These are phyloP conservation scores for Coemansia sp. DNA, from an alignment of 192 early-diverging fungal species.

Conservation along the genomic window DNA sequence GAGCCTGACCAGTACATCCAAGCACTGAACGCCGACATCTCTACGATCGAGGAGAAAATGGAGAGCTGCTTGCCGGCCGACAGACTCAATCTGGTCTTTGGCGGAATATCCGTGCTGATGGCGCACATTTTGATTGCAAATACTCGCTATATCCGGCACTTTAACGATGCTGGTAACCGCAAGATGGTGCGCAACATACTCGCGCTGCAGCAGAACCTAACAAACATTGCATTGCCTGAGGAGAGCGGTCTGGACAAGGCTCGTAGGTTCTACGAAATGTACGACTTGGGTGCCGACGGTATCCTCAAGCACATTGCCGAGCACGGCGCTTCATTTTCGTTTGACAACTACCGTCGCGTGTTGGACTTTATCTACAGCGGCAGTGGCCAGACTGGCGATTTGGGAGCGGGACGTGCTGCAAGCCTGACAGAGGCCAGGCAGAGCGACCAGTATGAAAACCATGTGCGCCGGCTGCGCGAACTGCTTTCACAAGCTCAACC, in stretches of 20 bases:
- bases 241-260: conserved; percentile 71
- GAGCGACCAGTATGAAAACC: neutral
- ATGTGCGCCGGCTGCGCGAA: neutral
- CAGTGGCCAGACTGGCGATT: conserved; percentile 27
- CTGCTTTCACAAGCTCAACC: neutral
- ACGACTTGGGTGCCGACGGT: conserved; percentile 62
- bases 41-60: conserved; percentile 75
- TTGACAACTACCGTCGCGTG: conserved; percentile 82
- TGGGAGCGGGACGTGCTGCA: conserved; percentile 25
- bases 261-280: conserved; percentile 75
- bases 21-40: conserved; percentile 77
- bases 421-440: conserved; percentile 26
- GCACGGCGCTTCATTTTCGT: conserved; percentile 63
- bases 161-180: conserved; percentile 69
- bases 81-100: conserved; percentile 78
- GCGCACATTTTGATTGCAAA: conserved; percentile 69
- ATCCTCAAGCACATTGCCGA: conserved; percentile 64
- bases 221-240: conserved; percentile 70
- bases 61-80: conserved; percentile 61
- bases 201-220: conserved; percentile 87
- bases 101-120: conserved; percentile 78
- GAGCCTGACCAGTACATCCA: conserved; percentile 92
- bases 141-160: conserved; percentile 66
- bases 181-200: conserved; percentile 85
- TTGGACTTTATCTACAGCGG: conserved; percentile 69